Conservation (phyloP, 2,329 filamentous ascomycete species). For the Cyclaneusma minus region DNA sequence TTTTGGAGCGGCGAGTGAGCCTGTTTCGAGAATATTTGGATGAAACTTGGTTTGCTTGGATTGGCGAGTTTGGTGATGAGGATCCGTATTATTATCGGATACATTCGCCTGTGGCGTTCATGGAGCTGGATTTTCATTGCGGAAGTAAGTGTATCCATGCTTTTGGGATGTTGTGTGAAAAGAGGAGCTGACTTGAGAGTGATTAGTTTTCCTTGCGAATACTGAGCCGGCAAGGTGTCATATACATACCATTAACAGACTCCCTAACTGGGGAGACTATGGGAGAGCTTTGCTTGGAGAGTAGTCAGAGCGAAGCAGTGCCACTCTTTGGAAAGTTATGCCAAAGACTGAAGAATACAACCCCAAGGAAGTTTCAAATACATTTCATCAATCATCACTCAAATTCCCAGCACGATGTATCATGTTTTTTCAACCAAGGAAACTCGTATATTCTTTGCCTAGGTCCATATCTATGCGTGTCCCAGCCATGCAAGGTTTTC, state of each 20-base stretch:
- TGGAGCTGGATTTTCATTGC: conserved; percentile 70
- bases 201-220: conserved; percentile 55
- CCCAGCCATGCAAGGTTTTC: too few species aligned
- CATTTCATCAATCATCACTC: too few species aligned
- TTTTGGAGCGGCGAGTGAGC: conserved; percentile 37
- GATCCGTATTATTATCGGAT: conserved; percentile 68
- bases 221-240: conserved; percentile 62
- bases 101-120: conserved; percentile 58
- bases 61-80: conserved; percentile 48
- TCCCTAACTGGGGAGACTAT: conserved; percentile 65
- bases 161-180: conserved; percentile 1
- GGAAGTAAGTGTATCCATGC: conserved; percentile 27
- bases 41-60: conserved; percentile 74
- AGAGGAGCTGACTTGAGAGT: not conserved
- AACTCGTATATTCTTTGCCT: too few species aligned
- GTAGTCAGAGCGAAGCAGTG: too few species aligned
- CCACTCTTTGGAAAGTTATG: too few species aligned
- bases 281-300: conserved; percentile 35
- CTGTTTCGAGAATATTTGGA: conserved; percentile 37
- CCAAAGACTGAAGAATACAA: too few species aligned
- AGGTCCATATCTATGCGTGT: too few species aligned
- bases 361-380: too few species aligned
- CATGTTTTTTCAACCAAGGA: too few species aligned
- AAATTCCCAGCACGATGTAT: too few species aligned
- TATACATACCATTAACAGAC: conserved; percentile 58